These are phyloP conservation scores for Brassica balearica DNA, from an alignment of 441 rosid species.

Conservation along the genomic window DNA sequence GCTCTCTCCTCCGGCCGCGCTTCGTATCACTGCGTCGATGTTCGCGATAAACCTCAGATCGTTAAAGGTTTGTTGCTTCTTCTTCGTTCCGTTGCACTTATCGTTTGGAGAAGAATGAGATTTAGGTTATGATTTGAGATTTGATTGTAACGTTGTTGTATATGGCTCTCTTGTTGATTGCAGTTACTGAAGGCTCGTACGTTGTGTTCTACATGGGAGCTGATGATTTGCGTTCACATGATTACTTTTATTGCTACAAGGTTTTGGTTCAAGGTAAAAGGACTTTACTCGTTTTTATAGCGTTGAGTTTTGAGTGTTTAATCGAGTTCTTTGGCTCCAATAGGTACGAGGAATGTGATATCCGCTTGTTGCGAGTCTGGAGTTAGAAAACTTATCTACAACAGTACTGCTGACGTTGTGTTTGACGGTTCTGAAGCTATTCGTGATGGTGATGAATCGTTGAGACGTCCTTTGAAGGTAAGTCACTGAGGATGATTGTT, in stretches of 20 bases:
- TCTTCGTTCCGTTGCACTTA: too few species aligned
- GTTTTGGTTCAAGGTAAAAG: slow-evolving; percentile 78
- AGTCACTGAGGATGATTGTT: slow-evolving; percentile 29
- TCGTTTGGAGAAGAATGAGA: too few species aligned
- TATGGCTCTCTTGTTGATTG: slow-evolving; percentile 12
- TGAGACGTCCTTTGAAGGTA: slow-evolving; percentile 70
- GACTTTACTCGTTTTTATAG: not conserved
- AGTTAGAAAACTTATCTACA: slow-evolving; percentile 77
- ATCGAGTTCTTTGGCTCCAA: not conserved
- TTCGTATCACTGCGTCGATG: slow-evolving; percentile 65
- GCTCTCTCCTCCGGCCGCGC: slow-evolving; percentile 74
- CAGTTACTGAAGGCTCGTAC: slow-evolving; percentile 76
- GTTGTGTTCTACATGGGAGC: slow-evolving; percentile 76
- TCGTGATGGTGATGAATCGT: slow-evolving; percentile 68
- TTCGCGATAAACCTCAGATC: slow-evolving; percentile 65
- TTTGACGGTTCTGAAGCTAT: slow-evolving; percentile 79
- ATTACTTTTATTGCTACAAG: slow-evolving; percentile 69
- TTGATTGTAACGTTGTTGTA: slow-evolving; percentile 18
- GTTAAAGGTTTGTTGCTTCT: slow-evolving; percentile 47
- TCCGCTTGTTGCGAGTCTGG: slow-evolving; percentile 76
- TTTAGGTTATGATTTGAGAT: too few species aligned
- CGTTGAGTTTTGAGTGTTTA: not conserved
- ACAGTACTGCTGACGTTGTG: slow-evolving; percentile 85
- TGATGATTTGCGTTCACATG: slow-evolving; percentile 50
- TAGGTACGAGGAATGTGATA: slow-evolving; percentile 87